Conservation (phyloP, 1,139 yeast species). For the Williopsis jadinii region DNA sequence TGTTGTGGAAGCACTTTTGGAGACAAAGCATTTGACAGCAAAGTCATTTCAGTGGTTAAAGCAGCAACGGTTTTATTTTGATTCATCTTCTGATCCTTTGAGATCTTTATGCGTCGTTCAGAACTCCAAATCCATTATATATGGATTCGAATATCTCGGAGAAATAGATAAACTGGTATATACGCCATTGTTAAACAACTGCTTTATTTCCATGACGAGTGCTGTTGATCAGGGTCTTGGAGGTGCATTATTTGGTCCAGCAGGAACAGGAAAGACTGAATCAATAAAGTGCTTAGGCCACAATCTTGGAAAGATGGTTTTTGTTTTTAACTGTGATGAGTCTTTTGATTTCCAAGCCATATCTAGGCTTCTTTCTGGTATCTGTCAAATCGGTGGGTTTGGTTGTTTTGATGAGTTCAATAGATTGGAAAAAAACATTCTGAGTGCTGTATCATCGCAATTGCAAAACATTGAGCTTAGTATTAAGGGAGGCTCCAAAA, state of each 20-base stretch:
- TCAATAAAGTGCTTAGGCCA: conserved; percentile 81
- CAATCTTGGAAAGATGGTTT: conserved; percentile 70
- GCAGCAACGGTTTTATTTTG: conserved; percentile 46
- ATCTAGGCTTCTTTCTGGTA: conserved; percentile 70
- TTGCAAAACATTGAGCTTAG: conserved; percentile 66
- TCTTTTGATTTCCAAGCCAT: conserved; percentile 78
- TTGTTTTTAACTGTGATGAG: conserved; percentile 90
- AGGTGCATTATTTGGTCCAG: conserved; percentile 95
- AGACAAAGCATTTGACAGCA: background rate
- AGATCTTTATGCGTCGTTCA: conserved; percentile 43
- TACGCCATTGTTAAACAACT: conserved; percentile 64
- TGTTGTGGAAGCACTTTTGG: conserved; percentile 22
- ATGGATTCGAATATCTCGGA: conserved; percentile 85
- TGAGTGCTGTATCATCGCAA: conserved; percentile 84
- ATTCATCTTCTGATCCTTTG: conserved; percentile 23
- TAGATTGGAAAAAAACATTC: conserved; percentile 59
- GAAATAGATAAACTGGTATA: conserved; percentile 66
- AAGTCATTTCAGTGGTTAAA: conserved; percentile 37
- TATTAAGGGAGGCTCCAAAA: conserved; percentile 22
- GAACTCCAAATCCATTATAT: conserved; percentile 43
- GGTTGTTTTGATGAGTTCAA: conserved; percentile 97
- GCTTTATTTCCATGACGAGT: conserved; percentile 65
- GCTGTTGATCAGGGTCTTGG: conserved; percentile 72
- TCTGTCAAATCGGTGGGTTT: conserved; percentile 89
- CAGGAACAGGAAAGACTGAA: conserved; percentile 97